A percentile compares a stretch with the other conserved stretches of the same genome.
These are phyloP conservation scores for Apiosordaria backusii DNA, from an alignment of 495 filamentous ascomycete genomes.

Conservation along the genomic window DNA sequence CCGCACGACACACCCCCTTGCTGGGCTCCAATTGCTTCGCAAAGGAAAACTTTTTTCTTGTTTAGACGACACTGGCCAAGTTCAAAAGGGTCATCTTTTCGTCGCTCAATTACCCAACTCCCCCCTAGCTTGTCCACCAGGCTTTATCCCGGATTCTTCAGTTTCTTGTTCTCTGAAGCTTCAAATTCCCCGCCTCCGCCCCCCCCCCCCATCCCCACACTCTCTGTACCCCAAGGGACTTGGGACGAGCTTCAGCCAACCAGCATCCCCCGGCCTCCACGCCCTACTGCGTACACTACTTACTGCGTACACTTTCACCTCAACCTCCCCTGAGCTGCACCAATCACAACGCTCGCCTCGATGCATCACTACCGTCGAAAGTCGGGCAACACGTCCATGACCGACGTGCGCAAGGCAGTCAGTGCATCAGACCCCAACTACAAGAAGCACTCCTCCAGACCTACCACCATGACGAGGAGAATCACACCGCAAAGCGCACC, in stretches of 20 bases:
- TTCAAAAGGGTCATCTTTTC: neutral
- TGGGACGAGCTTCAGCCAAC: conserved; percentile 16
- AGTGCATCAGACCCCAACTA: conserved; percentile 28
- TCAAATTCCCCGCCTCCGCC: conserved; percentile 5
- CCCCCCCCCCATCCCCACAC: conserved; percentile 8
- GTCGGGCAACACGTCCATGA: conserved; percentile 48
- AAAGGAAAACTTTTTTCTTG: neutral
- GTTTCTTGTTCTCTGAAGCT: conserved; percentile 1
- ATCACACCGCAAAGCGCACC: conserved; percentile 36
- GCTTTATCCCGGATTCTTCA: conserved; percentile 11
- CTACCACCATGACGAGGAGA: conserved; percentile 38
- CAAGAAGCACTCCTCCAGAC: conserved; percentile 36
- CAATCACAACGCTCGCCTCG: conserved; percentile 26
- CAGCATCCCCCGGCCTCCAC: conserved; percentile 11
- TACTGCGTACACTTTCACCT: neutral
- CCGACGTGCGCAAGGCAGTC: conserved; percentile 45
- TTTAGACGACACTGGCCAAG: neutral
- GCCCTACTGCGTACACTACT: too few species aligned
- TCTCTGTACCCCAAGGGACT: conserved; percentile 11
- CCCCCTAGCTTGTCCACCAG: neutral
- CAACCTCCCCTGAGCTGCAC: conserved; percentile 9
- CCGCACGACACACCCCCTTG: conserved; percentile 17
- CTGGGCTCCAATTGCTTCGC: conserved; percentile 13
- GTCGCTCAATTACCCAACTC: neutral
- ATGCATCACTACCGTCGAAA: conserved; percentile 51